phyloP scores from a whole-genome alignment of 208 protist species.

The Angomonas ambiguus region DNA sequence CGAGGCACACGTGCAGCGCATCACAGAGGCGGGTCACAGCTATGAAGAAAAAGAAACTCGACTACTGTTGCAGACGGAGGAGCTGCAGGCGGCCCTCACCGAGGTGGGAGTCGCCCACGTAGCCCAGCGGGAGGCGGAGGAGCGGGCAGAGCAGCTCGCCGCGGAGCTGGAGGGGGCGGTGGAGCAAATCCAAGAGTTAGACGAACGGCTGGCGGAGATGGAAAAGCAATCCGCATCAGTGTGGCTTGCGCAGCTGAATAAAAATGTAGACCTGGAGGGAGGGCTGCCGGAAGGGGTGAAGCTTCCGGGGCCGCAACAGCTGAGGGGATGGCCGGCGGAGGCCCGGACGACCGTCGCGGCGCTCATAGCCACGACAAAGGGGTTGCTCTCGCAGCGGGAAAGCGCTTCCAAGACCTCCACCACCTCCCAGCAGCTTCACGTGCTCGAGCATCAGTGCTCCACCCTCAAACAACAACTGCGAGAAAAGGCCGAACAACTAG shows the following conservation, averaged over 20 bases:
- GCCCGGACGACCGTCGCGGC: constrained; percentile 39
- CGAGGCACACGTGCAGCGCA: constrained; percentile 41
- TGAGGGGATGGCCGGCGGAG: constrained; percentile 37
- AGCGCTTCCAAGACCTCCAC: constrained; percentile 35
- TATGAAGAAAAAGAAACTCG: constrained; percentile 19
- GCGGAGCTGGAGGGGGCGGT: constrained; percentile 65
- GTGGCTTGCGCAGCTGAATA: constrained; percentile 22
- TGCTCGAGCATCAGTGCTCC: constrained; percentile 31
- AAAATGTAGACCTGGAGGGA: not conserved
- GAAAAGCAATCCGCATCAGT: constrained; percentile 39
- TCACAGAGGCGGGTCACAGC: constrained; percentile 10
- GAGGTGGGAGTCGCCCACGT: constrained; percentile 60
- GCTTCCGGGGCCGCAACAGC: constrained; percentile 20
- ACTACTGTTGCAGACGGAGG: constrained; percentile 24
- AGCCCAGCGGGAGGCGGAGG: constrained; percentile 63
- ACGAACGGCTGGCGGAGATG: constrained; percentile 66
- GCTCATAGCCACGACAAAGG: constrained; percentile 42
- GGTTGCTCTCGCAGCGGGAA: constrained; percentile 49
- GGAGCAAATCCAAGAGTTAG: constrained; percentile 69
- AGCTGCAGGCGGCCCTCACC: constrained; percentile 45
- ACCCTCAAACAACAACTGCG: constrained; percentile 35
- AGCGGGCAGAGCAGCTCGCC: constrained; percentile 38
- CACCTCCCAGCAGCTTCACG: constrained; percentile 29
- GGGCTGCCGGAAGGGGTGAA: not conserved
- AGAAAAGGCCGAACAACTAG: constrained; percentile 23